Evolutionary conservation across 371 early-diverging fungal species (phyloP), one percentile per base, ranked within the genome.

Genomic region (Gilbertella persicaria): DNA sequence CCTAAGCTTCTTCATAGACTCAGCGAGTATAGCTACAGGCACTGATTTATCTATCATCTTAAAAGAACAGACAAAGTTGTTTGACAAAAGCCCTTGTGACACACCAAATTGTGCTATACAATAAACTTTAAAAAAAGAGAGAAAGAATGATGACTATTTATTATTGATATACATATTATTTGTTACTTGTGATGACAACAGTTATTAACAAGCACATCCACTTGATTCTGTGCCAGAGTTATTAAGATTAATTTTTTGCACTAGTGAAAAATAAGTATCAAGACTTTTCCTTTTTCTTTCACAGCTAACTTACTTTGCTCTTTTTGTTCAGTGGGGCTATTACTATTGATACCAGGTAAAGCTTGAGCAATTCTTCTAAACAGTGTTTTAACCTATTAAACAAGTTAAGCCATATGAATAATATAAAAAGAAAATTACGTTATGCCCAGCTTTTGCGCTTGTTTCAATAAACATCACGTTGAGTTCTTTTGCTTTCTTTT

Each of bases 401-500:
- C 10, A 33, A 24, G 95, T 42, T 50, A 50, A 33, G 16, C 19
- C 14, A 43, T n/a, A 21, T 1, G 13, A 14, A 20, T 21, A 6
- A 25, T 19, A 33, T 29, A 29, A 19, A 23, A 30, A 13, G n/a
- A n/a, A 43, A 36, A 43, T 33, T 53, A 71, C 95, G 67, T 97
- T 97, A 71, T 94, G 90, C 10, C 96, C 97, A 7, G 94, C 92
- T 72, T 97, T 97, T 42, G 98, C 98, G 51, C 88, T 87, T 16
- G 97, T 96, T 68, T 97, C 98, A 60, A 96, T 93, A 71, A 94
- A 97, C 89, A 97, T 87, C 37, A 91, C 92, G 55, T 89, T 89
- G 61, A 87, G 84, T 51, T 96, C 96, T 56, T 87, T 88, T 21
- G 96, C 93, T 63, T 90, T 92, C 77, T 90, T 88, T 71, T 96